Base-by-base conservation (phyloP, 2,329 filamentous ascomycete genomes). In the Aspergillus ustus region DNA sequence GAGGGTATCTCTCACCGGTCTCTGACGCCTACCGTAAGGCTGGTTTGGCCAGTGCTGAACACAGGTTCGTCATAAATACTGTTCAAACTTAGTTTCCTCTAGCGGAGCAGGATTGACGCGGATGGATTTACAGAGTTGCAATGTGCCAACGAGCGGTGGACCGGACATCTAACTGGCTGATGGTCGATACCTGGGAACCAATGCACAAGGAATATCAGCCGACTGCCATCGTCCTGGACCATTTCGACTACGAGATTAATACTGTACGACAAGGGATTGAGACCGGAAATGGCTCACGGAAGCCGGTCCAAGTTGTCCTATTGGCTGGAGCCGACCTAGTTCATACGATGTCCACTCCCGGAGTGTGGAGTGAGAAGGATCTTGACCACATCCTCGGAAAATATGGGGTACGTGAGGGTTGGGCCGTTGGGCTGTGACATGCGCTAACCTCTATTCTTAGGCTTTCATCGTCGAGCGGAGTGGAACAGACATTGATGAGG, bases 171-270 rank as follows among this genome's bases (percentile, higher is more conserved):
- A 87, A 87, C 69, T 93, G 91, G 89, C 82, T 96, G 63, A 92
- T 92, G 87, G 91, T 95, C 50, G 92, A 96, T 74, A 88, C 91
- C 0, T 96, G 91, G 89, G 93, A 97, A 82, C 91, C 92, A n/a
- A 82, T 90, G 70, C 88, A 96, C 78, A 86, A 89, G 71, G 85
- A 91, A 67, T 98, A 97, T 74, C 89, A 92, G 64, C 92, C 93
- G 17, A 98, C 94, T 0, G 94, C 93, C 44, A 86, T 90, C 69
- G 93, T 97, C 45, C 83, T 97, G 52, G 92, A 96, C 72, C 94
- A 97, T 78, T 95, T 97, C 70, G 89, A 96, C 67, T 81, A 94
- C 73, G 92, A 97, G 75, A 91, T 97, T 74, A 97, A 97, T 74
- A 85, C 86, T 25, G 85, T 92, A 49, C 82, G 89, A 31, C 89